Evolutionary conservation across 768 basidiomycete species (phyloP).

Genomic region (Mycena albidolilacea): DNA sequence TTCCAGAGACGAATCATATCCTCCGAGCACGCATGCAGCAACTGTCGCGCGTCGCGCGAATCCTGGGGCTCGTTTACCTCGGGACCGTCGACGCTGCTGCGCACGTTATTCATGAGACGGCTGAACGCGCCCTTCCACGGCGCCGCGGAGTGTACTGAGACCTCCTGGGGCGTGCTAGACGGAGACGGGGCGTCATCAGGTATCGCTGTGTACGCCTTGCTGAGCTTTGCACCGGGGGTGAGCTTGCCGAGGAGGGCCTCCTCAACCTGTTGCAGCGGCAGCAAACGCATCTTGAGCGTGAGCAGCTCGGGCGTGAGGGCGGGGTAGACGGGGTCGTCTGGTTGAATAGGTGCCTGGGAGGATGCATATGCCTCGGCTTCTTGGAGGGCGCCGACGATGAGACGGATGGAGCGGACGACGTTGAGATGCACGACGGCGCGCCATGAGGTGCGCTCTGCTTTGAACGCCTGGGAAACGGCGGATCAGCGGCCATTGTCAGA

Average conservation of each 20-base stretch:
- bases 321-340: conserved; percentile 48
- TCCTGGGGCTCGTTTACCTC: conserved; percentile 51
- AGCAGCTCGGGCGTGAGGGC: conserved; percentile 54
- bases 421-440: conserved; percentile 66
- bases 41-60: conserved; percentile 58
- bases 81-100: conserved; percentile 46
- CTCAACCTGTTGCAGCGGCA: conserved; percentile 67
- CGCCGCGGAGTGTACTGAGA: conserved; percentile 51
- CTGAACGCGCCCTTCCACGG: conserved; percentile 56
- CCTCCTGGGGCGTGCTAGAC: conserved; percentile 42
- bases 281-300: conserved; percentile 65
- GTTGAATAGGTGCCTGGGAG: conserved; percentile 20
- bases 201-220: conserved; percentile 11
- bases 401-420: conserved; percentile 62
- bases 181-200: neutral
- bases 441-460: conserved; percentile 62
- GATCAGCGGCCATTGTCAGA: neutral
- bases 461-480: conserved; percentile 49
- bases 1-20: conserved; percentile 68
- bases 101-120: conserved; percentile 47
- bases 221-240: conserved; percentile 49
- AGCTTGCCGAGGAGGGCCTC: conserved; percentile 64
- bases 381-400: conserved; percentile 51
- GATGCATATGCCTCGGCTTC: conserved; percentile 40
- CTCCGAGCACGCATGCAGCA: conserved; percentile 64